Percentiles rank a stretch among this genome's conserved stretches.
Evolutionary conservation across 768 basidiomycete genomes (phyloP).

Genomic region (Rhizopogon vesiculosus): DNA sequence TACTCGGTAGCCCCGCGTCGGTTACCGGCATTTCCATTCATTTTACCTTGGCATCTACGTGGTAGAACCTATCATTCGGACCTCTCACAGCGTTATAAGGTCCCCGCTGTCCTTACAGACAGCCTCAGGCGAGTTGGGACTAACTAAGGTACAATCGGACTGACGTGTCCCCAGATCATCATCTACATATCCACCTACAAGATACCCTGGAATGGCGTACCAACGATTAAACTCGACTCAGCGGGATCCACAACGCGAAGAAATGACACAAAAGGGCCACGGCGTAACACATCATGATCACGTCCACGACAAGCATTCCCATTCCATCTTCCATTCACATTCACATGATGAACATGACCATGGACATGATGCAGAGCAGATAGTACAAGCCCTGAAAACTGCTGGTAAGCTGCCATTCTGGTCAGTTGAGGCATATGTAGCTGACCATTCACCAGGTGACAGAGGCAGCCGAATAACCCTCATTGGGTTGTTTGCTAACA

Average conservation of each 20-base stretch:
- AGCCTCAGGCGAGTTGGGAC: not conserved
- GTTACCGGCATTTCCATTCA: not conserved
- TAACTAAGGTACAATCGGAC: constrained; percentile 2
- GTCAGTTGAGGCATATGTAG: not conserved
- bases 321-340: constrained; percentile 65
- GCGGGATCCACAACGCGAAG: constrained; percentile 16
- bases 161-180: constrained; percentile 14
- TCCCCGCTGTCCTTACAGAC: not conserved
- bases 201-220: constrained; percentile 16
- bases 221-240: constrained; percentile 14
- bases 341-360: constrained; percentile 58
- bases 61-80: not conserved
- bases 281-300: constrained; percentile 35
- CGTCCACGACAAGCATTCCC: constrained; percentile 41
- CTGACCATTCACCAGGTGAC: constrained; percentile 47
- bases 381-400: constrained; percentile 64
- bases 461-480: constrained; percentile 81
- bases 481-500: constrained; percentile 77
- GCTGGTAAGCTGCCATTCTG: constrained; percentile 40
- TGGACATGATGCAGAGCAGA: constrained; percentile 56
- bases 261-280: constrained; percentile 20
- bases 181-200: not conserved
- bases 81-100: not conserved
- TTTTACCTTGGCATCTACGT: not conserved
- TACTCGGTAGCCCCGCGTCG: not conserved